Evolutionary conservation across 2,329 filamentous ascomycete genomes (phyloP).

Genomic region (Trichoderma koningii): DNA sequence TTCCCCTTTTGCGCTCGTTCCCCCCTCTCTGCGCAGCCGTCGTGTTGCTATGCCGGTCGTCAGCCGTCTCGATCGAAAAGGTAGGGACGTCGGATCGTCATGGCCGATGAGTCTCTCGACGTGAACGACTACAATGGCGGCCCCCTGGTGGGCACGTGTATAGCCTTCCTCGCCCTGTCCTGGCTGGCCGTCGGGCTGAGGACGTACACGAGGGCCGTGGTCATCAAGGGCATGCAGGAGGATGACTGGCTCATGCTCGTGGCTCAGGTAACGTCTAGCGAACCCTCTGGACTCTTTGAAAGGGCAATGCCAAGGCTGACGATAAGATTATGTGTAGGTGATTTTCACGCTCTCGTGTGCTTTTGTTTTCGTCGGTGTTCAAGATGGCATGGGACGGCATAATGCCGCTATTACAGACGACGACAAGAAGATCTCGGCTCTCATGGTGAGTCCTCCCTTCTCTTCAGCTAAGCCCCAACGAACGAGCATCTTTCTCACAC

Average conservation of each 20-base stretch:
- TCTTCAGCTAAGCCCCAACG: too few relatives aligned
- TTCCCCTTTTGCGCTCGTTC: not conserved
- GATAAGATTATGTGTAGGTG: not conserved
- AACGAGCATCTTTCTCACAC: not conserved
- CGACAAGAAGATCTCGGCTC: conserved; percentile 46
- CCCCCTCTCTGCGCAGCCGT: not conserved
- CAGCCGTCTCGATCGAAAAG: conserved; percentile 10
- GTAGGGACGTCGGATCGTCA: conserved; percentile 30
- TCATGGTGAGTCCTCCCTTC: conserved; percentile 44
- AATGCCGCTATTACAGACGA: conserved; percentile 47
- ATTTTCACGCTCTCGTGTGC: conserved; percentile 52
- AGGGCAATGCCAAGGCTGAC: too few relatives aligned
- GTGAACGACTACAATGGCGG: conserved; percentile 45
- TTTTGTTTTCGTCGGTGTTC: conserved; percentile 49
- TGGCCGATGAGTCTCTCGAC: conserved; percentile 40
- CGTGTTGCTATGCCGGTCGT: conserved; percentile 24
- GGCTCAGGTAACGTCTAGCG: conserved; percentile 45
- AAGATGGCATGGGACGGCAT: conserved; percentile 50
- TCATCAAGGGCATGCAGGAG: conserved; percentile 50
- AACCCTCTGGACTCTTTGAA: not conserved
- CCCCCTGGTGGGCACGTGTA: conserved; percentile 42
- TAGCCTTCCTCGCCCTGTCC: conserved; percentile 44
- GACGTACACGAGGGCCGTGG: conserved; percentile 47
- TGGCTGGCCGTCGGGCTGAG: conserved; percentile 48
- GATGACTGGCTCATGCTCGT: conserved; percentile 59